Percentiles rank a stretch among this genome's conserved stretches.
phyloP scores from a whole-genome alignment of 202 grass and related monocot genomes.

The Zoysia matrella region DNA sequence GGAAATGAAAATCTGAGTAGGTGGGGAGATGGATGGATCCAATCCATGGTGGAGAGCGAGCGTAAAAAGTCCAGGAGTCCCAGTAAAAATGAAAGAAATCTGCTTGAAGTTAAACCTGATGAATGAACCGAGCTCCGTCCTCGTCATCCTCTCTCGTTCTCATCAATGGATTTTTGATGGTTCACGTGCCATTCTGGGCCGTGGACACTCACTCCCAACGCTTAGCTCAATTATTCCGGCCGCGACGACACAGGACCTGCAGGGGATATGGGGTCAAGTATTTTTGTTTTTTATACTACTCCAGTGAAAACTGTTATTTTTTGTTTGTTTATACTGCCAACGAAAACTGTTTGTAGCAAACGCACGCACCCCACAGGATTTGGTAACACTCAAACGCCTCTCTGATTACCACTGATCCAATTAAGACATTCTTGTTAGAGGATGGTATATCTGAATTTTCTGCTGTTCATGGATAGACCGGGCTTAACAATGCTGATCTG shows the following conservation, averaged over 20 bases:
- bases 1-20: slow-evolving; percentile 21
- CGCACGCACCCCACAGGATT: no score
- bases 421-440: no score
- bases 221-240: slow-evolving; percentile 28
- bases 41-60: neutral
- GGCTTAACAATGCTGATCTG: neutral
- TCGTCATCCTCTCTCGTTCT: neutral
- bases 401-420: no score
- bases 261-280: neutral
- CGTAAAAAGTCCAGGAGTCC: no score
- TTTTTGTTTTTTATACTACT: neutral
- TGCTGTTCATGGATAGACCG: neutral
- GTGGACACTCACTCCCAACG: neutral
- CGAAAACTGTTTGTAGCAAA: no score
- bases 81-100: no score
- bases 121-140: neutral
- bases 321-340: no score
- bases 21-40: neutral
- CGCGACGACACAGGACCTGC: neutral
- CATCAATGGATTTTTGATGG: slow-evolving; percentile 5
- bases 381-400: no score
- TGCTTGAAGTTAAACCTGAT: no score
- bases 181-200: slow-evolving; percentile 37
- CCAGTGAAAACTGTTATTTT: neutral
- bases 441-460: neutral